Conservation (phyloP, 352 stramenopile species). For the Thalassiosira ordinaria region DNA sequence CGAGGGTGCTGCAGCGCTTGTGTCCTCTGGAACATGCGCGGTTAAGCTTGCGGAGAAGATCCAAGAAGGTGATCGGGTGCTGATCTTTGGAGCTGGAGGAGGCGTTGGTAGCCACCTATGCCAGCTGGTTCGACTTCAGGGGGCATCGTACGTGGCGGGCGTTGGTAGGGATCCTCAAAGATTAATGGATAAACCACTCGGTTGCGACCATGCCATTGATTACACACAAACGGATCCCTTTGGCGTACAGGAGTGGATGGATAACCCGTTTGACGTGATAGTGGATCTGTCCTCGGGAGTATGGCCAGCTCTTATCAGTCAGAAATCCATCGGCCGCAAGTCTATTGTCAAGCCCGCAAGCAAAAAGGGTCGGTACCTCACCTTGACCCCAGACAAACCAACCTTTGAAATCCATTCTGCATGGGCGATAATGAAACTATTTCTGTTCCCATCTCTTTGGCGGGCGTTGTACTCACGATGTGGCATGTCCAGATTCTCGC, state of each 20-base stretch:
- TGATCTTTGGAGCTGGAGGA: constrained; percentile 87
- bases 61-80: constrained; percentile 74
- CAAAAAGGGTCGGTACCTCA: constrained; percentile 57
- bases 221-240: constrained; percentile 66
- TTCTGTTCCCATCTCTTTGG: constrained; percentile 56
- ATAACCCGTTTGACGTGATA: constrained; percentile 68
- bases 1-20: constrained; percentile 60
- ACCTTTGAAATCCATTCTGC: constrained; percentile 56
- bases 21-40: constrained; percentile 42
- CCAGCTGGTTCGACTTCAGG: constrained; percentile 80
- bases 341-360: constrained; percentile 62
- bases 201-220: constrained; percentile 59
- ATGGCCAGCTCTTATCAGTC: constrained; percentile 43
- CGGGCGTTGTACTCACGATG: constrained; percentile 43
- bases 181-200: constrained; percentile 53
- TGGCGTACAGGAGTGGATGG: constrained; percentile 51
- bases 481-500: constrained; percentile 26
- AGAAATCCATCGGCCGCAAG: constrained; percentile 7
- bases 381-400: constrained; percentile 45
- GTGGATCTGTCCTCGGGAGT: constrained; percentile 55
- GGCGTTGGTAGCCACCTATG: constrained; percentile 86
- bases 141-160: constrained; percentile 83
- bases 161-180: constrained; percentile 65
- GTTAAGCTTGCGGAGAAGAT: constrained; percentile 61
- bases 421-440: constrained; percentile 40